Evolutionary conservation across 805 yeast species (phyloP).

Genomic region (Myxozyma monticola): DNA sequence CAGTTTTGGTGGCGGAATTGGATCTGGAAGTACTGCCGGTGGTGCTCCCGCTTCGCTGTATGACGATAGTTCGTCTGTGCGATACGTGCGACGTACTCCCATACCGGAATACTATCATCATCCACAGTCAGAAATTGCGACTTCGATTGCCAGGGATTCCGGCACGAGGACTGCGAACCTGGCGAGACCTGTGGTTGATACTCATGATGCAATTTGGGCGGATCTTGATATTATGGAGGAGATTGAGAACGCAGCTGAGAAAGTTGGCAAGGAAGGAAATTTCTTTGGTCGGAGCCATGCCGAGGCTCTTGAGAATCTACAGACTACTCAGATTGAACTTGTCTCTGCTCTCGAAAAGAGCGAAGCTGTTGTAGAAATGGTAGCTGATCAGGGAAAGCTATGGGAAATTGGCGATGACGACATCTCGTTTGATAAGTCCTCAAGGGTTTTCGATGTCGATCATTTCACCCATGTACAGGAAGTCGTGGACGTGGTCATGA

Average conservation of each 20-base stretch:
- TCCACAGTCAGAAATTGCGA: constrained; percentile 10
- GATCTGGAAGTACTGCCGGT: too few species aligned
- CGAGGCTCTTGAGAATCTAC: constrained; percentile 52
- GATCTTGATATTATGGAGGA: constrained; percentile 84
- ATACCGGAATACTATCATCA: too few species aligned
- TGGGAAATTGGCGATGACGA: constrained; percentile 17
- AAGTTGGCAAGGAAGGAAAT: constrained; percentile 36
- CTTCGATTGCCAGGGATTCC: constrained; percentile 10
- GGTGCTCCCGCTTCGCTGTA: too few species aligned
- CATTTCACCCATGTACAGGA: constrained; percentile 54
- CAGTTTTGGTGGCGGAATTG: too few species aligned
- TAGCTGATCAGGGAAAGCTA: constrained; percentile 33
- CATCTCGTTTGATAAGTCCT: constrained; percentile 27
- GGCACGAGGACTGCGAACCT: constrained; percentile 10
- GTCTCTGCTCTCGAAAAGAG: constrained; percentile 44
- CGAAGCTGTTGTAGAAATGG: constrained; percentile 32
- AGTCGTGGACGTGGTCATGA: constrained; percentile 52
- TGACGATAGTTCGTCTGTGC: too few species aligned
- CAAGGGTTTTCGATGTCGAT: constrained; percentile 46
- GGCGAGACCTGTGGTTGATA: constrained; percentile 40
- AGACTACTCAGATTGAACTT: constrained; percentile 56
- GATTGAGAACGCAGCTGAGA: constrained; percentile 59
- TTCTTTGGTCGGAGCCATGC: constrained; percentile 49
- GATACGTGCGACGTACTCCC: too few species aligned
- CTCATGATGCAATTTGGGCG: constrained; percentile 80